Evolutionary conservation across 306 rosid species (phyloP).

Genomic region (Pyrus betulifolia): DNA sequence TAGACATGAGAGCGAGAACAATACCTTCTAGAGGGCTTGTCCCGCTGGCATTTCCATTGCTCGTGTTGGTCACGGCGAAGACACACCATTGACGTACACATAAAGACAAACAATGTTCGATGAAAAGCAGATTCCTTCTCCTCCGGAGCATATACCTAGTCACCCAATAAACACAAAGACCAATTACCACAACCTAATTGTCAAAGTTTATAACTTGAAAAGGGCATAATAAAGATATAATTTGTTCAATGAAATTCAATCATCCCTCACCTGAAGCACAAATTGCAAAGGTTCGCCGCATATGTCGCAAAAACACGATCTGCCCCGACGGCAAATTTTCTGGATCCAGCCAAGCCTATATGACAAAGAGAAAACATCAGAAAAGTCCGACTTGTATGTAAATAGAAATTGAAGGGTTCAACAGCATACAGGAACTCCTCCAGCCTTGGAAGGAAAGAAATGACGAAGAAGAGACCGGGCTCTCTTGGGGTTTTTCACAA

Average conservation of each 20-base stretch:
- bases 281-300: constrained; percentile 71
- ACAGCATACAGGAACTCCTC: constrained; percentile 67
- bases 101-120: constrained; percentile 65
- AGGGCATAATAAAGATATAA: not conserved
- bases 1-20: not conserved
- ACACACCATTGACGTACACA: constrained; percentile 80
- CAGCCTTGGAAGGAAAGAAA: constrained; percentile 81
- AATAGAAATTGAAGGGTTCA: not conserved
- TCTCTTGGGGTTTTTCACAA: constrained; percentile 46
- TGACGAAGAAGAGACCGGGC: constrained; percentile 49
- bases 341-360: constrained; percentile 92
- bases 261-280: constrained; percentile 73
- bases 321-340: constrained; percentile 58
- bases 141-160: constrained; percentile 70
- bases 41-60: constrained; percentile 61
- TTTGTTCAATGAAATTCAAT: not conserved
- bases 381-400: not conserved
- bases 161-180: constrained; percentile 1
- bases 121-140: constrained; percentile 65
- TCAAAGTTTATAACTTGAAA: not conserved
- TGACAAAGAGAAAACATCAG: constrained; percentile 6
- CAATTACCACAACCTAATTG: not conserved
- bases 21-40: constrained; percentile 62
- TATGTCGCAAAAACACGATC: constrained; percentile 52
- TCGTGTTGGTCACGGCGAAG: constrained; percentile 80